These are phyloP conservation scores for Claviceps sp. DNA, from an alignment of 2,329 filamentous ascomycete genomes.

Conservation along the genomic window DNA sequence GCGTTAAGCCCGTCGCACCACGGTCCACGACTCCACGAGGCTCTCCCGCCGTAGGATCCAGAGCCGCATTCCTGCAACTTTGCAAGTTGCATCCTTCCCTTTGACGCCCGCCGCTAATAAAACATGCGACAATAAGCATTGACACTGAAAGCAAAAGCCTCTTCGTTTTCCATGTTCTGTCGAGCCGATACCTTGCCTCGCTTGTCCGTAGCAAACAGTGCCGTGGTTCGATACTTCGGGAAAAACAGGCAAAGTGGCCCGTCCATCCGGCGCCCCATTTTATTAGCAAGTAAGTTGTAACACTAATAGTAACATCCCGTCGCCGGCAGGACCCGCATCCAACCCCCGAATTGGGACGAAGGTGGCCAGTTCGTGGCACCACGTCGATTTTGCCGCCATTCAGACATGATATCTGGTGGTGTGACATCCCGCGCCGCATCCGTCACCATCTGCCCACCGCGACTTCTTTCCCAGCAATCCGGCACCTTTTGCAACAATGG, in stretches of 20 bases:
- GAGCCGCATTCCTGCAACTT: too few species aligned
- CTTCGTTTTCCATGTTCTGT: background rate
- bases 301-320: background rate
- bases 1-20: too few species aligned
- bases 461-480: background rate
- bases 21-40: too few species aligned
- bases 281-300: too few species aligned
- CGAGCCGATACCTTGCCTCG: too few species aligned
- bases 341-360: background rate
- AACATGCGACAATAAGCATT: background rate
- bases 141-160: background rate
- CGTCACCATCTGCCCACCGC: constrained; percentile 4
- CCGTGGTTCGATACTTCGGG: constrained; percentile 2
- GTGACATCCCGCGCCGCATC: background rate
- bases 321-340: constrained; percentile 1
- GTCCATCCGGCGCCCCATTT: background rate
- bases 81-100: too few species aligned
- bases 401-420: background rate
- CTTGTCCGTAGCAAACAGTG: too few species aligned
- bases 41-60: too few species aligned
- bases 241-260: background rate
- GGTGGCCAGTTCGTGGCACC: background rate
- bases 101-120: too few species aligned
- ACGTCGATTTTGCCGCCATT: background rate
- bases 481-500: background rate